These are phyloP conservation scores for Rhododendron molle DNA, from an alignment of 148 eudicot genomes.

Conservation along the genomic window DNA sequence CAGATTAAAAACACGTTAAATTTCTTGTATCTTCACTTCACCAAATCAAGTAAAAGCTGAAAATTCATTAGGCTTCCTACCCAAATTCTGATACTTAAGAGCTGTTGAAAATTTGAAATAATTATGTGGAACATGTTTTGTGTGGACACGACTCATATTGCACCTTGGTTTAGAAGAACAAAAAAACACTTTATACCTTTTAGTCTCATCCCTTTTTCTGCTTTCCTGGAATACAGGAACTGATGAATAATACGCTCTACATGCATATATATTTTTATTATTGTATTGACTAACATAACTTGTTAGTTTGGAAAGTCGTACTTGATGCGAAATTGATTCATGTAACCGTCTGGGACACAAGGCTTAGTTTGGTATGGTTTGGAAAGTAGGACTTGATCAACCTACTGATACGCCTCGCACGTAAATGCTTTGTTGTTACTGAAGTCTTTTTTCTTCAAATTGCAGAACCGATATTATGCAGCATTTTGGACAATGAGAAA, in stretches of 20 bases:
- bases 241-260: neutral
- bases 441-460: slow-evolving; percentile 12
- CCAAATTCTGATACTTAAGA: neutral
- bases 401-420: neutral
- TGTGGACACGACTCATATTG: neutral
- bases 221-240: neutral
- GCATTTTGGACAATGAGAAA: slow-evolving; percentile 96
- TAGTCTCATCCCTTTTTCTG: neutral
- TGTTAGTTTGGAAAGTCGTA: neutral
- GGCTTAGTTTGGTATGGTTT: neutral
- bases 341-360: neutral
- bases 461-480: slow-evolving; percentile 78
- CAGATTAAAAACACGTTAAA: neutral
- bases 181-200: neutral
- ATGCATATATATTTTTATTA: neutral
- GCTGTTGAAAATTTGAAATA: neutral
- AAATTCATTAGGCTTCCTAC: neutral
- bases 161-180: neutral
- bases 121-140: neutral
- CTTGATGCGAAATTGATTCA: neutral
- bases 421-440: neutral
- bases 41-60: neutral
- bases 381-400: neutral
- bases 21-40: neutral
- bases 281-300: neutral